Evolutionary conservation across 805 yeast genomes (phyloP), one percentile per base, ranked within the genome.

Genomic region (Candida palmyrensis): DNA sequence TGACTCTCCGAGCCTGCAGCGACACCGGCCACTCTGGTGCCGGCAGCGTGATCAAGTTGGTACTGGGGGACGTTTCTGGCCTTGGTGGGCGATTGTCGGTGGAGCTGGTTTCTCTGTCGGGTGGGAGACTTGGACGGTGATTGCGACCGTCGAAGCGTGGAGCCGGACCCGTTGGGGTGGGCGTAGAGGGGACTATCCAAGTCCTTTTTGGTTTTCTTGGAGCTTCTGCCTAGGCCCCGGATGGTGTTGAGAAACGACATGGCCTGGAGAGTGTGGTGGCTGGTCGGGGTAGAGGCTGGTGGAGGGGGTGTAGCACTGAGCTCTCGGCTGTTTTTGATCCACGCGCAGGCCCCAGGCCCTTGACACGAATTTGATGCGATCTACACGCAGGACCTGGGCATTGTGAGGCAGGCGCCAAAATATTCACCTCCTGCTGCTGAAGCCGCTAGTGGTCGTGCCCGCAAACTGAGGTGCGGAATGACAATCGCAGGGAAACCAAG

Each of bases 221-320:
- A 60, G 39, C 62, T 57, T 43, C 72, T 53, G 14, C 72, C 71
- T 32, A 69, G 55, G 14, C 75, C 74, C 47, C 73, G 49, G 29
- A 69, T 67, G 23, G 73, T 65, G 43, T 64, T 65, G 25, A 68
- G 55, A 41, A 68, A 68, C 8, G 74, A 68, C 75, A 68, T 68
- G 27, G n/a, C n/a, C n/a, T n/a, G n/a, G n/a, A n/a, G n/a, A n/a
- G n/a, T n/a, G n/a, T n/a, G n/a, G n/a, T n/a, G n/a, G n/a, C n/a
- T n/a, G n/a, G n/a, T n/a, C n/a, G n/a, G n/a, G n/a, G n/a, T n/a
- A n/a, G n/a, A n/a, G n/a, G n/a, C n/a, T n/a, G n/a, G n/a, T n/a
- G n/a, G n/a, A n/a, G n/a, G n/a, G n/a, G n/a, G n/a, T n/a, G n/a
- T n/a, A n/a, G n/a, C n/a, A n/a, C n/a, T n/a, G n/a, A n/a, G n/a